Evolutionary conservation across 108 stramenopile genomes (phyloP), one percentile per base, ranked within the genome.

Genomic region (Pelagomonas calceolata): DNA sequence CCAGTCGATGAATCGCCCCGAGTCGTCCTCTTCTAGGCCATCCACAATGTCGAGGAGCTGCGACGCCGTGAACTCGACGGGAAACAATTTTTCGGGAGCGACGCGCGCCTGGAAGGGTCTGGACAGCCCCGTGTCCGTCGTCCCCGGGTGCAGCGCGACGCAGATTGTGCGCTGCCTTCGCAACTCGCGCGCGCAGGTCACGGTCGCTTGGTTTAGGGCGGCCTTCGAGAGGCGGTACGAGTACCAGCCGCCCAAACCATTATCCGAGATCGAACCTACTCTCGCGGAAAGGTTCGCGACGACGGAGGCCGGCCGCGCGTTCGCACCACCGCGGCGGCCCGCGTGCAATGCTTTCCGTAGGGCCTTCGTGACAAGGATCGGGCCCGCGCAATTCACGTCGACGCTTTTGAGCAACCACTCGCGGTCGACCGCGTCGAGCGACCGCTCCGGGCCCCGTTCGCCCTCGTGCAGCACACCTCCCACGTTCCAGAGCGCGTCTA

Each of bases 241-340:
- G 80, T 94, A 92, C 95, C 95, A 96, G 35, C 92, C 93, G 17
- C 95, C 95, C 32, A 94, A 68, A 32, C 73, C 67, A 81, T 94
- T 94, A 73, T 96, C 95, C 0, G 85, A 80, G 34, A 94, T 93
- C 45, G 89, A 90, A 30, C 93, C 95, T 5, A 94, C 93, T 32
- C 93, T 85, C 0, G 95, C 95, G 72, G 88, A 88, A 10, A 94
- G 65, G 76, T 89, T 93, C 32, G 81, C 90, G 67, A 95, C 81
- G 21, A 94, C 73, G 16, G 88, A 72, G 34, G 77, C 74, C 0
- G 76, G 68, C 18, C 21, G 68, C 32, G 66, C 68, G 15, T 30
- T 34, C 65, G n/a, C n/a, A n/a, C n/a, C n/a, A n/a, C n/a, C n/a
- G n/a, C n/a, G n/a, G n/a, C n/a, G n/a, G n/a, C n/a, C n/a, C n/a